phyloP scores from a whole-genome alignment of 1,284 basidiomycete genomes.

The Microstroma glucosiphilum region DNA sequence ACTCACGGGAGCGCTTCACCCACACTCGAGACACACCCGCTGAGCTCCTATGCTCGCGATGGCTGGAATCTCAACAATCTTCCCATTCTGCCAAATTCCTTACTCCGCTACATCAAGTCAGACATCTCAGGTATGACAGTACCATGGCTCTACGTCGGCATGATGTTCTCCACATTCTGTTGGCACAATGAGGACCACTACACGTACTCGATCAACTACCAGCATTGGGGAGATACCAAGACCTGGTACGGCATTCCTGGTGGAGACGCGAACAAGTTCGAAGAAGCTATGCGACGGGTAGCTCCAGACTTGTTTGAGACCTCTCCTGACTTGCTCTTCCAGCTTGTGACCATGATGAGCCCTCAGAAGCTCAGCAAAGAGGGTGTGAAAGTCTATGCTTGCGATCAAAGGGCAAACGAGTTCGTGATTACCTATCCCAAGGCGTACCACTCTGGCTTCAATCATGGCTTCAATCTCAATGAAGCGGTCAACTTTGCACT shows the following conservation, averaged over 20 bases:
- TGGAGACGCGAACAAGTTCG: constrained; percentile 86
- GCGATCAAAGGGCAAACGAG: constrained; percentile 94
- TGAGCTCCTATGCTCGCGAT: constrained; percentile 78
- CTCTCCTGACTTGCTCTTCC: constrained; percentile 92
- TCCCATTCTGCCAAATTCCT: constrained; percentile 77
- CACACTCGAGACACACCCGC: constrained; percentile 82
- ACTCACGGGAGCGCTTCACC: constrained; percentile 96
- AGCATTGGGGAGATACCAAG: constrained; percentile 99
- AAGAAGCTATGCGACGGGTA: constrained; percentile 86
- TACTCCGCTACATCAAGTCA: constrained; percentile 85
- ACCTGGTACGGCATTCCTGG: constrained; percentile 99
- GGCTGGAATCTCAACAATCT: constrained; percentile 99
- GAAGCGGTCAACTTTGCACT: constrained; percentile 99
- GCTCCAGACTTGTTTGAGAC: constrained; percentile 98
- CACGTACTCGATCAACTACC: constrained; percentile 64
- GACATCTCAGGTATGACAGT: constrained; percentile 99
- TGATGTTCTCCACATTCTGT: constrained; percentile 98
- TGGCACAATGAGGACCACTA: constrained; percentile 99
- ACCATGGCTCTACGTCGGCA: constrained; percentile 98
- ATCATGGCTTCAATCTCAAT: constrained; percentile 96
- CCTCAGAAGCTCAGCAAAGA: constrained; percentile 77
- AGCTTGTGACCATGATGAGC: constrained; percentile 96
- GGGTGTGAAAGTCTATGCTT: constrained; percentile 87
- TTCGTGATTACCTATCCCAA: constrained; percentile 92
- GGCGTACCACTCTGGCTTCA: constrained; percentile 97